phyloP scores from a whole-genome alignment of 176 grass and related monocot genomes.

The Alopecurus myosuroides region DNA sequence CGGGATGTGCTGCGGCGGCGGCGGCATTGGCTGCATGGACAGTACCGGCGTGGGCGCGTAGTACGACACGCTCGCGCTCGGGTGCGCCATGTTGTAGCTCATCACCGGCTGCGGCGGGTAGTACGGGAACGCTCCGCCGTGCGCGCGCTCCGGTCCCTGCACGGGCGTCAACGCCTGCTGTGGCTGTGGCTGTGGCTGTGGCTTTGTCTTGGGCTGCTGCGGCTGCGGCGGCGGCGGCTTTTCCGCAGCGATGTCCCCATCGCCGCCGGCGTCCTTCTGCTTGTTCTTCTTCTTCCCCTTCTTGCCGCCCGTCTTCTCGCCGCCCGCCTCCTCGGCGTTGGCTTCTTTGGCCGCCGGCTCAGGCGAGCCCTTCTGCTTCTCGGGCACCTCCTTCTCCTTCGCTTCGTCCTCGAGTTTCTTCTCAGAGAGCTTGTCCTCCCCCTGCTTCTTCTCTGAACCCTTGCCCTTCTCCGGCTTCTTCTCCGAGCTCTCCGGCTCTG shows the following conservation, averaged over 20 bases:
- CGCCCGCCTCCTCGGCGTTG: constrained; percentile 12
- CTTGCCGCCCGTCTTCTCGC: constrained; percentile 32
- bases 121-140: constrained; percentile 24
- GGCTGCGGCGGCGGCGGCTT: background rate
- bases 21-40: constrained; percentile 23
- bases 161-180: background rate
- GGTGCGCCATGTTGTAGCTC: constrained; percentile 68
- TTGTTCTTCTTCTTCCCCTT: constrained; percentile 57
- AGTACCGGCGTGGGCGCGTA: constrained; percentile 44
- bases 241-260: background rate
- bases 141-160: background rate
- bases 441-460: constrained; percentile 16
- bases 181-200: background rate
- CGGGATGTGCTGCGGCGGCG: background rate
- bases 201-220: background rate
- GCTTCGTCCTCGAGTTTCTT: constrained; percentile 21
- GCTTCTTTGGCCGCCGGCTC: constrained; percentile 18
- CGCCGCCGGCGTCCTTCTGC: constrained; percentile 15
- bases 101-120: constrained; percentile 56
- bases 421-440: constrained; percentile 4
- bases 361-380: constrained; percentile 18
- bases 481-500: constrained; percentile 22
- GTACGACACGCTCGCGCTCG: constrained; percentile 66
- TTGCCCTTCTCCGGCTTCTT: constrained; percentile 31
- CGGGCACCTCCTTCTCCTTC: constrained; percentile 2